Base-by-base conservation (phyloP, 495 filamentous ascomycete species). In the Delitschia confertaspora region DNA sequence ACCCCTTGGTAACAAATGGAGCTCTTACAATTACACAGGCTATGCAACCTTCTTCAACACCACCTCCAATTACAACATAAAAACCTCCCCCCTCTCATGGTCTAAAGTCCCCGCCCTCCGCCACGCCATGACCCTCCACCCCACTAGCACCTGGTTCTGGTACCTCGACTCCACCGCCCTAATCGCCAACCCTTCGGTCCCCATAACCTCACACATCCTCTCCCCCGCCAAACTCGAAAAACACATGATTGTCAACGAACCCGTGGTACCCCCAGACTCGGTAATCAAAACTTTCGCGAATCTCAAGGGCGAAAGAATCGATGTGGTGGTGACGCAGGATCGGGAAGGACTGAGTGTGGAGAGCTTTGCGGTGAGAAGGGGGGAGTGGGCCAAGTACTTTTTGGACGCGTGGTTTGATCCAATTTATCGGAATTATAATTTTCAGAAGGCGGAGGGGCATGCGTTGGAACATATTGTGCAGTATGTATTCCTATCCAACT, bases 321-420 rank as follows among this genome's bases (percentile, higher is more conserved):
- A 95, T 44, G 66, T 96, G 8, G 76, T 96, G 14, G 47, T 94
- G 13, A 83, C 85, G 8, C 88, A 93, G 61, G 89, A 99, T 54
- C 72, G 70, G 14, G 82, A 84, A 11, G 87, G 88, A n/a, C 53
- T 99, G 31, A 74, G 72, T 39, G 70, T 76, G 11, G 75, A 74
- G 1, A 93, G 85, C 64, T 83, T 93, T 41, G 60, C 95, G n/a
- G 48, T 99, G 1, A 71, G 74, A 37, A 78, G 79, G 43, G 88
- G 91, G 2, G 82, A 93, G 29, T 99, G 91, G 83, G 83, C 86
- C 5, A 79, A 77, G 40, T 96, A 85, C 68, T 83, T 99, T 55
- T 66, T 96, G 30, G 93, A 96, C 60, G 80, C 87, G 0, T 99
- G 93, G 93, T 95, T 87, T 55, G 88, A 95, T 63, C 93, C 93